phyloP scores from a whole-genome alignment of 2,329 filamentous ascomycete species.

The Reticulascus tulasneorum region DNA sequence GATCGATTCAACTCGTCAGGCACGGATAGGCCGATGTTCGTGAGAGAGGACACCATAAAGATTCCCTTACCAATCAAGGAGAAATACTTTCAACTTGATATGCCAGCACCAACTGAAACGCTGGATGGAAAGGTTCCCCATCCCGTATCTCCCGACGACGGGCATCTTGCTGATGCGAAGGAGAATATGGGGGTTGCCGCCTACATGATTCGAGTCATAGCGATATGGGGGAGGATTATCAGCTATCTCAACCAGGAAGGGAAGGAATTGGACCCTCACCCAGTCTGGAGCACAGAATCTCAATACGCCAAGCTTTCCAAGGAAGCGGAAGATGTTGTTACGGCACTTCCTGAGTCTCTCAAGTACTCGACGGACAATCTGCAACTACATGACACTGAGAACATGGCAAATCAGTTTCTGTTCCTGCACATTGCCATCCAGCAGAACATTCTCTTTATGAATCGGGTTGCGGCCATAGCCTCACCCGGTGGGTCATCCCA shows the following conservation, averaged over 20 bases:
- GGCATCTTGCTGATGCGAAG: conserved; percentile 60
- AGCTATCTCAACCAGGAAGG: conserved; percentile 89
- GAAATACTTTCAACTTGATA: conserved; percentile 83
- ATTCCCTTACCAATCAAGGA: conserved; percentile 91
- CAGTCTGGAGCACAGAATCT: conserved; percentile 81
- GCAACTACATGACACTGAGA: conserved; percentile 76
- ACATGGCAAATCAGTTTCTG: conserved; percentile 84
- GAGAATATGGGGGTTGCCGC: conserved; percentile 94
- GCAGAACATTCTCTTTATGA: conserved; percentile 86
- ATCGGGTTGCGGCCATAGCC: conserved; percentile 79
- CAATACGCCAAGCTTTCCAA: conserved; percentile 67
- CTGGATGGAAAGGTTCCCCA: conserved; percentile 68
- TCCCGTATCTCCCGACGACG: conserved; percentile 58
- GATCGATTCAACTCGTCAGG: conserved; percentile 96
- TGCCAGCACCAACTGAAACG: conserved; percentile 81
- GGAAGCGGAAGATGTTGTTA: conserved; percentile 67
- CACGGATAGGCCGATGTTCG: conserved; percentile 85
- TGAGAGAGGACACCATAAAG: conserved; percentile 82
- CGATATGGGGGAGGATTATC: conserved; percentile 86
- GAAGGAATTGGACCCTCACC: conserved; percentile 69
- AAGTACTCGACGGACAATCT: conserved; percentile 78
- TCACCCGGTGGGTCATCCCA: conserved; percentile 61
- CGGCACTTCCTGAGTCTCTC: conserved; percentile 66
- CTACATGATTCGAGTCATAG: conserved; percentile 80
- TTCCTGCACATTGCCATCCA: conserved; percentile 88